These are phyloP conservation scores for Hebeloma cylindrosporum DNA, from an alignment of 768 basidiomycete genomes.

Conservation along the genomic window DNA sequence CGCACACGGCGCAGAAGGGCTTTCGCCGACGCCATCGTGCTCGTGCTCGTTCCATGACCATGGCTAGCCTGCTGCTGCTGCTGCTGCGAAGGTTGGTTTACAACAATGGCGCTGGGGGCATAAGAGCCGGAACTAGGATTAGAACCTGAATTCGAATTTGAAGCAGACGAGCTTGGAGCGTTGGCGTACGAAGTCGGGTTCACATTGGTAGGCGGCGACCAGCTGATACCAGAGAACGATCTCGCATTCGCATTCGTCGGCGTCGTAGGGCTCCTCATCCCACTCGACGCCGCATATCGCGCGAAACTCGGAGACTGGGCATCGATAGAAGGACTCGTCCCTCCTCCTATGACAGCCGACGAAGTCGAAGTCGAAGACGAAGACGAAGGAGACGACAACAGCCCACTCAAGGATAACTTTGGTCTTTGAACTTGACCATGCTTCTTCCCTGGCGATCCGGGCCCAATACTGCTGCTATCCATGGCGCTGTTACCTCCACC, in stretches of 20 bases:
- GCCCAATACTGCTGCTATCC: not conserved
- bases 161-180: too few species aligned
- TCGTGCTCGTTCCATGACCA: not conserved
- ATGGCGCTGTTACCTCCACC: not conserved
- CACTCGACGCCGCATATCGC: not conserved
- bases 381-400: too few species aligned
- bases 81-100: not conserved
- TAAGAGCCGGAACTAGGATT: too few species aligned
- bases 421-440: slow-evolving; percentile 30
- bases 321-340: not conserved
- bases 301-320: not conserved
- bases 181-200: too few species aligned
- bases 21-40: slow-evolving; percentile 13
- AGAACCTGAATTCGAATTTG: too few species aligned
- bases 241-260: not conserved
- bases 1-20: slow-evolving; percentile 32
- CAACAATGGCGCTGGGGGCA: too few species aligned
- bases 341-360: slow-evolving; percentile 3
- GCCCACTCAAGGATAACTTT: slow-evolving; percentile 30
- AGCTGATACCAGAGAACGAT: not conserved
- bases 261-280: slow-evolving; percentile 1
- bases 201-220: too few species aligned
- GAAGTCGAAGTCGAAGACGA: not conserved
- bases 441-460: not conserved
- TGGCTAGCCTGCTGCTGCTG: not conserved